phyloP scores from a whole-genome alignment of 805 yeast genomes.

The Monosporozyma solicola region DNA sequence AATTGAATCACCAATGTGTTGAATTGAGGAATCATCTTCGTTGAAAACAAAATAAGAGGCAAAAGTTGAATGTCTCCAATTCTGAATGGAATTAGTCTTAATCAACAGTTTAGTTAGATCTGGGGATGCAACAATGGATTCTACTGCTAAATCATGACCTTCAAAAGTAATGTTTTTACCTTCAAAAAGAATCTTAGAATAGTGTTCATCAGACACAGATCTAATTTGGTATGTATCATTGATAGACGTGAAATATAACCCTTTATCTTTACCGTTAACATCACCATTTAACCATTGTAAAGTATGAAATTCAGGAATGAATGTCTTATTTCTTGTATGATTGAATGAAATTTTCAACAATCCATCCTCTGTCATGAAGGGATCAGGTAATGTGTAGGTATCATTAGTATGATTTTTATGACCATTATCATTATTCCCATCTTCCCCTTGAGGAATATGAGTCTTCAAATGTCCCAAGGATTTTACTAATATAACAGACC shows the following conservation, averaged over 20 bases:
- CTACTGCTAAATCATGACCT: slow-evolving; percentile 38
- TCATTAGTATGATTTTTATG: neutral
- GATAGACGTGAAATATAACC: slow-evolving; percentile 50
- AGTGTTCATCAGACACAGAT: slow-evolving; percentile 33
- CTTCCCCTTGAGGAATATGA: neutral
- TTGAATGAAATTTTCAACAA: slow-evolving; percentile 32
- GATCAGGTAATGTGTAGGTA: slow-evolving; percentile 9
- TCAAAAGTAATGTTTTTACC: slow-evolving; percentile 38
- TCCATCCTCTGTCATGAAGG: slow-evolving; percentile 15
- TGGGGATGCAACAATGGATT: slow-evolving; percentile 55
- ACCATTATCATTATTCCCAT: neutral
- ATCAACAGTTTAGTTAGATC: slow-evolving; percentile 50
- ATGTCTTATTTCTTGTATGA: slow-evolving; percentile 46
- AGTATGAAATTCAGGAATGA: slow-evolving; percentile 41
- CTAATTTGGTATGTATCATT: slow-evolving; percentile 46
- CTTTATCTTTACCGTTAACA: slow-evolving; percentile 45
- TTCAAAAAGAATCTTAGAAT: slow-evolving; percentile 39
- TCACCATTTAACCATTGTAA: slow-evolving; percentile 59
- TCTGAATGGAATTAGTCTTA: slow-evolving; percentile 50
- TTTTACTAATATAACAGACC: slow-evolving; percentile 13
- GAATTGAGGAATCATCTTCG: slow-evolving; percentile 20
- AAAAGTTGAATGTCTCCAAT: slow-evolving; percentile 46
- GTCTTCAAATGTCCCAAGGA: slow-evolving; percentile 2
- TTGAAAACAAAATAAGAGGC: slow-evolving; percentile 38
- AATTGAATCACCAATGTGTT: slow-evolving; percentile 26